phyloP scores from a whole-genome alignment of 495 filamentous ascomycete species.

The Parathielavia appendiculata region DNA sequence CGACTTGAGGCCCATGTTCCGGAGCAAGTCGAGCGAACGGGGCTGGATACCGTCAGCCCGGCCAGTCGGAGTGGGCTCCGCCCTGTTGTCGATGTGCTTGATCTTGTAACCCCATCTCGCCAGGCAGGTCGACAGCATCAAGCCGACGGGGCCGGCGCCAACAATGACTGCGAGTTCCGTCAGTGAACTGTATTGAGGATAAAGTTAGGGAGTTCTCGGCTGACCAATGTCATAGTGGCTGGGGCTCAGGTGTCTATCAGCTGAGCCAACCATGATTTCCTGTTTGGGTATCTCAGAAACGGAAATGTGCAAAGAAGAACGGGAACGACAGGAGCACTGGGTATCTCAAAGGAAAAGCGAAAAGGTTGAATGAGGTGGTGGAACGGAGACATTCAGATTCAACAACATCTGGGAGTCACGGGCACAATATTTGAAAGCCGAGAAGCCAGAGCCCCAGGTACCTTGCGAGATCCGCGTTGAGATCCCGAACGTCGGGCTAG shows the following conservation, averaged over 20 bases:
- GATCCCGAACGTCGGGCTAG: slow-evolving; percentile 22
- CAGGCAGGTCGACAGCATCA: slow-evolving; percentile 78
- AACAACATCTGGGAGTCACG: slow-evolving; percentile 1
- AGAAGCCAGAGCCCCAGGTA: not conserved
- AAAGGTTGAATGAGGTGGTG: slow-evolving; percentile 2
- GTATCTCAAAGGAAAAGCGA: slow-evolving; percentile 16
- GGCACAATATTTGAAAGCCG: slow-evolving; percentile 15
- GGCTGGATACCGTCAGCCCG: slow-evolving; percentile 78
- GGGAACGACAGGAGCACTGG: slow-evolving; percentile 6
- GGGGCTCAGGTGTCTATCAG: slow-evolving; percentile 17
- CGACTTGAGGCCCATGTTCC: slow-evolving; percentile 65
- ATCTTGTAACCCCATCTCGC: slow-evolving; percentile 66
- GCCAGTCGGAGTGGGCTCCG: slow-evolving; percentile 63
- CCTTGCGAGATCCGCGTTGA: slow-evolving; percentile 23
- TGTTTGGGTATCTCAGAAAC: slow-evolving; percentile 11
- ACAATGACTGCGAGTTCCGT: slow-evolving; percentile 60
- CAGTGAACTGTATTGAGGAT: not conserved
- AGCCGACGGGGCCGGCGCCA: slow-evolving; percentile 82
- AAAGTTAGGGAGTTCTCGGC: not conserved
- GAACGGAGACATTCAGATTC: slow-evolving; percentile 7
- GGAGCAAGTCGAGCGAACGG: slow-evolving; percentile 69
- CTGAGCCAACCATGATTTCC: slow-evolving; percentile 22
- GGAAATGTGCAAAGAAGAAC: slow-evolving; percentile 7
- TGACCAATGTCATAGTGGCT: slow-evolving; percentile 37
- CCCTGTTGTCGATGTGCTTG: slow-evolving; percentile 66